Base-by-base conservation (phyloP, 108 stramenopile species). In the Cyclotella distinguenda region DNA sequence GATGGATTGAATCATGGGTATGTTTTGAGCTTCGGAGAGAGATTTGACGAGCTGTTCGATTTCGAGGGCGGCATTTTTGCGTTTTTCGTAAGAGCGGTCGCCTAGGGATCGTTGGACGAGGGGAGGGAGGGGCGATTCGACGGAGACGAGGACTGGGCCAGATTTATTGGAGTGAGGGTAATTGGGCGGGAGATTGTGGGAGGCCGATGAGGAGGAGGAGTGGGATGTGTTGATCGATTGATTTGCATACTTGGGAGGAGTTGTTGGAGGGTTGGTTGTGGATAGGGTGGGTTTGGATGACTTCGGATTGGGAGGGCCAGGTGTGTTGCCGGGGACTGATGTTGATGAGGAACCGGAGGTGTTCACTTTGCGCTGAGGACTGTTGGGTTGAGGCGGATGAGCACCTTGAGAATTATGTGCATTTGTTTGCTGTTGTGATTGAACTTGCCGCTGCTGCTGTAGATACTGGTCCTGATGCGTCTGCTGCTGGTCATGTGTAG, bases 11-110 rank as follows among this genome's bases (percentile, higher is more conserved):
- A 99, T 88, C 77, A 93, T 89, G 1, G 62, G 62, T 58, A 86
- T 81, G 58, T 94, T 93, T 11, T 86, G 52, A 46, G 94, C 94
- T 35, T 93, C 90, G 47, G 83, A 85, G 12, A 97, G 66, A 1
- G 77, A 79, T 74, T 96, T 96, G 34, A 97, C 85, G 23, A 98
- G 72, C 19, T 88, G 88, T 80, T 97, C 97, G 38, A 99, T 91
- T 80, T 99, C 98, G 1, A 98, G 64, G 2, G 98, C 97, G 6
- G 97, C 97, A 73, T 96, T 97, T 72, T 99, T 99, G 3, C 98
- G 90, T 80, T 99, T 99, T 28, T 99, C 98, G 57, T 97, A 98
- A 15, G 95, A 95, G n/a, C 98, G 82, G 70, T 99, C 98, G 21
- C 98, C 95, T 43, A 99, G 87, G 36, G 82, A 67, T 19, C 93